Evolutionary conservation across 352 stramenopile species (phyloP).

Genomic region (Globisporangium uncinulatum): DNA sequence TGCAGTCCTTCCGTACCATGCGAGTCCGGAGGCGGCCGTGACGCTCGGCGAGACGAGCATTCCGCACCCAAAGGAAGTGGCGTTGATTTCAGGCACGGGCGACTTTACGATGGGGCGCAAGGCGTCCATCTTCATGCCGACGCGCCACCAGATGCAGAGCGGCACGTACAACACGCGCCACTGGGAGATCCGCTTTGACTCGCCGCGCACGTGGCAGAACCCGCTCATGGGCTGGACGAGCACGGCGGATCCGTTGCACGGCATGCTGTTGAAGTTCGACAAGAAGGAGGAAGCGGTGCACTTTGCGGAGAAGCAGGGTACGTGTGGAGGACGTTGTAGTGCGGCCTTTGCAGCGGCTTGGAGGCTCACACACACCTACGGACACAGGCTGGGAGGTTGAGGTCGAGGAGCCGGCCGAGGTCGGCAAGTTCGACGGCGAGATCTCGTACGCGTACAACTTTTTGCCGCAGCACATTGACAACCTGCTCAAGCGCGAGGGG

Average conservation of each 20-base stretch:
- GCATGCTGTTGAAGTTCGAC: conserved; percentile 84
- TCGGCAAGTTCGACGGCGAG: conserved; percentile 68
- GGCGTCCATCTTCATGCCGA: conserved; percentile 65
- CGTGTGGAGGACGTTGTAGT: background rate
- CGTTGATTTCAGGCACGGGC: conserved; percentile 58
- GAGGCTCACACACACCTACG: background rate
- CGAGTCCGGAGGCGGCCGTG: conserved; percentile 35
- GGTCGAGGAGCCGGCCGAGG: conserved; percentile 64
- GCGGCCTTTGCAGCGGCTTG: background rate
- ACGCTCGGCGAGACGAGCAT: conserved; percentile 48
- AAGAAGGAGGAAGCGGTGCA: conserved; percentile 78
- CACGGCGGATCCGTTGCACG: conserved; percentile 84
- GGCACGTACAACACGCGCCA: conserved; percentile 76
- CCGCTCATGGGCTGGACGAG: conserved; percentile 94
- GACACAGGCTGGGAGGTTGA: conserved; percentile 73
- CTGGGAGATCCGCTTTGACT: conserved; percentile 81
- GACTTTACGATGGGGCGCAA: conserved; percentile 64
- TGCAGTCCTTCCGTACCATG: conserved; percentile 63
- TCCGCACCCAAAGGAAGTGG: conserved; percentile 50
- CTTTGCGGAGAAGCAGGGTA: conserved; percentile 75
- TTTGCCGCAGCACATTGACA: conserved; percentile 63
- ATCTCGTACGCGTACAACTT: conserved; percentile 88
- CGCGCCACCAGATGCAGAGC: conserved; percentile 84
- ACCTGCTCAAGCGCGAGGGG: conserved; percentile 70
- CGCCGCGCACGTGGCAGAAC: conserved; percentile 86